Conservation (phyloP, 768 basidiomycete species). For the Suillus alpinus region DNA sequence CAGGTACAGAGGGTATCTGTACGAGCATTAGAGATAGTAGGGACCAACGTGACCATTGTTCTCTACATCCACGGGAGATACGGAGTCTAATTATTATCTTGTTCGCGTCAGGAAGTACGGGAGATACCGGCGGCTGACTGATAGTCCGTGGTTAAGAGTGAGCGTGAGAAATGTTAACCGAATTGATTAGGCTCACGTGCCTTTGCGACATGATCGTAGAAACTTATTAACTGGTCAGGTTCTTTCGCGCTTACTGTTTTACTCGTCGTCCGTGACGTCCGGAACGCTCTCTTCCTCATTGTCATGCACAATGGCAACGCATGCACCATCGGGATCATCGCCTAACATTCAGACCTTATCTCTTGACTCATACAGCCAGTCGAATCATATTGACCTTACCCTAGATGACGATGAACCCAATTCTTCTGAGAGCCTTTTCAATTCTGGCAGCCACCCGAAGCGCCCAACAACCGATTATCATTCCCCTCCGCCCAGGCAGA, state of each 20-base stretch:
- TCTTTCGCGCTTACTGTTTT: conserved; percentile 6
- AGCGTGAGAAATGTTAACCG: conserved; percentile 5
- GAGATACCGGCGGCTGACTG: neutral
- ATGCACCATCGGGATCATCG: conserved; percentile 29
- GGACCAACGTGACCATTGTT: neutral
- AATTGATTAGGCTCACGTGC: neutral
- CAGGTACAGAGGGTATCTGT: neutral
- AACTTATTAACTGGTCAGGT: neutral
- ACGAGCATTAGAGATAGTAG: neutral
- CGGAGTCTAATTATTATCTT: neutral
- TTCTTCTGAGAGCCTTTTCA: conserved; percentile 27
- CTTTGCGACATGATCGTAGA: conserved; percentile 6
- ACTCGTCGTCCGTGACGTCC: conserved; percentile 7
- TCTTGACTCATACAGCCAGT: conserved; percentile 38
- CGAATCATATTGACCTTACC: conserved; percentile 69
- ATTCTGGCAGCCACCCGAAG: conserved; percentile 34
- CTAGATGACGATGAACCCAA: conserved; percentile 58
- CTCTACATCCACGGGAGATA: neutral
- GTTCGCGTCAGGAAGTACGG: neutral
- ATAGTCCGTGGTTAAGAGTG: neutral
- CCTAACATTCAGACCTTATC: conserved; percentile 35
- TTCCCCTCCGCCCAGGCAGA: conserved; percentile 10
- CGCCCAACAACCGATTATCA: conserved; percentile 38
- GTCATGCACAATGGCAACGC: conserved; percentile 28
- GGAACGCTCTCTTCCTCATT: conserved; percentile 5